A percentile compares a stretch with the other conserved stretches of the same genome.
Conservation (phyloP, 2,329 filamentous ascomycete genomes). For the Ophiostoma pallidulum region DNA sequence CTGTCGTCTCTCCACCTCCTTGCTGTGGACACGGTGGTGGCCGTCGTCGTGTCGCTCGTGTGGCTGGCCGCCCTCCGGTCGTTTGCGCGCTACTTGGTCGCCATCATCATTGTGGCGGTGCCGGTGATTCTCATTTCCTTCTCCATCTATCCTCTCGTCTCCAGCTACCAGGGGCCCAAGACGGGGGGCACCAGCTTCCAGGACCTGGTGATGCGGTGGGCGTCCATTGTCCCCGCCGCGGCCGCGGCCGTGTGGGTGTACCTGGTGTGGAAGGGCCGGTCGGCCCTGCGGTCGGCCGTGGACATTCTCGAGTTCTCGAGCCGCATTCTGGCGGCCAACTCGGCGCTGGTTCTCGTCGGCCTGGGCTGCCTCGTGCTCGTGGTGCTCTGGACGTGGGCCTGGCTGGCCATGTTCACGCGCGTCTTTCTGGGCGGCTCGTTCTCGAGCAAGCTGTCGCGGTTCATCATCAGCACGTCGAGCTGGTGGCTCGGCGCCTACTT, state of each 20-base stretch:
- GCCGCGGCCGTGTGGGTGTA: conserved; percentile 74
- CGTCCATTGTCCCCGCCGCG: conserved; percentile 65
- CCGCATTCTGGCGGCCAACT: conserved; percentile 75
- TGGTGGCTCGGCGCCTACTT: conserved; percentile 96
- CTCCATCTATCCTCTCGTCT: conserved; percentile 81
- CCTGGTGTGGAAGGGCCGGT: conserved; percentile 69
- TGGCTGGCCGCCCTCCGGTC: conserved; percentile 86
- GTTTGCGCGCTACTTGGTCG: conserved; percentile 77
- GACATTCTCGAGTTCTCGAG: conserved; percentile 88
- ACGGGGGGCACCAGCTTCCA: conserved; percentile 68
- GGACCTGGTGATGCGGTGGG: conserved; percentile 81
- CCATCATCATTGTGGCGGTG: conserved; percentile 71
- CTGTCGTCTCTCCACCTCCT: conserved; percentile 82
- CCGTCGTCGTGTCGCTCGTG: conserved; percentile 74
- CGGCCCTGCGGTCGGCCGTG: conserved; percentile 72
- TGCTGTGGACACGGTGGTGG: conserved; percentile 83
- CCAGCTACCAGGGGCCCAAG: conserved; percentile 71
- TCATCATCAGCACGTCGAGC: conserved; percentile 76
- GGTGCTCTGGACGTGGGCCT: conserved; percentile 87
- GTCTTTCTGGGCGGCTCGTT: conserved; percentile 91
- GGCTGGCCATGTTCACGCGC: conserved; percentile 93
- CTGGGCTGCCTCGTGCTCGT: conserved; percentile 66
- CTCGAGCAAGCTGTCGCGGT: conserved; percentile 49
- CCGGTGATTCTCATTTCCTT: conserved; percentile 82
- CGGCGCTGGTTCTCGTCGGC: conserved; percentile 74